phyloP scores from a whole-genome alignment of 495 filamentous ascomycete genomes.

The Tetracladium marchalianum region DNA sequence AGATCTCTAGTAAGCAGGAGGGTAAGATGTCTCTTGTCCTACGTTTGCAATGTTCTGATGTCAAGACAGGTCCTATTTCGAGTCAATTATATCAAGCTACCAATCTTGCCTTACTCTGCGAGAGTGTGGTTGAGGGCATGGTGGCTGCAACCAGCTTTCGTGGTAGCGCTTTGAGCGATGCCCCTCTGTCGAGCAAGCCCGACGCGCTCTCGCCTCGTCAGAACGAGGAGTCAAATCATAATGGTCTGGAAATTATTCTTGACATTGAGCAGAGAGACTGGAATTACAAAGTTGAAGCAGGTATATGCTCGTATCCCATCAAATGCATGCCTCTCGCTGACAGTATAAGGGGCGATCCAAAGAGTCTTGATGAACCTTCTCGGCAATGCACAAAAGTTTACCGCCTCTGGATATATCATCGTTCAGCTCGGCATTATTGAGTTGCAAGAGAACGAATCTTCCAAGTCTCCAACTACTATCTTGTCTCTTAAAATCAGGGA shows the following conservation, averaged over 20 bases:
- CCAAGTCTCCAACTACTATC: neutral
- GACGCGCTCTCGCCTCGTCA: neutral
- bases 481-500: slow-evolving; percentile 12
- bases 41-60: neutral
- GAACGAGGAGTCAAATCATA: neutral
- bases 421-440: slow-evolving; percentile 24
- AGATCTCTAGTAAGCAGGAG: slow-evolving; percentile 4
- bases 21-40: neutral
- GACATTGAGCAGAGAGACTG: slow-evolving; percentile 52
- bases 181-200: neutral
- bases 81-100: slow-evolving; percentile 18
- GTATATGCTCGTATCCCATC: neutral
- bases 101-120: slow-evolving; percentile 36
- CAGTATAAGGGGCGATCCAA: slow-evolving; percentile 41
- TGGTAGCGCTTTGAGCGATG: neutral
- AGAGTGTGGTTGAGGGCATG: slow-evolving; percentile 43
- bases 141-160: slow-evolving; percentile 35
- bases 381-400: slow-evolving; percentile 78
- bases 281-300: slow-evolving; percentile 56
- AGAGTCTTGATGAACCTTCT: slow-evolving; percentile 75
- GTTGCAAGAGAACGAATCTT: neutral
- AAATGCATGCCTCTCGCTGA: neutral
- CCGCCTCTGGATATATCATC: slow-evolving; percentile 51
- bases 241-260: slow-evolving; percentile 35
- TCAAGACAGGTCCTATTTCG: slow-evolving; percentile 3